Conservation (phyloP, 2,329 filamentous ascomycete species). For the Fusarium siculi region DNA sequence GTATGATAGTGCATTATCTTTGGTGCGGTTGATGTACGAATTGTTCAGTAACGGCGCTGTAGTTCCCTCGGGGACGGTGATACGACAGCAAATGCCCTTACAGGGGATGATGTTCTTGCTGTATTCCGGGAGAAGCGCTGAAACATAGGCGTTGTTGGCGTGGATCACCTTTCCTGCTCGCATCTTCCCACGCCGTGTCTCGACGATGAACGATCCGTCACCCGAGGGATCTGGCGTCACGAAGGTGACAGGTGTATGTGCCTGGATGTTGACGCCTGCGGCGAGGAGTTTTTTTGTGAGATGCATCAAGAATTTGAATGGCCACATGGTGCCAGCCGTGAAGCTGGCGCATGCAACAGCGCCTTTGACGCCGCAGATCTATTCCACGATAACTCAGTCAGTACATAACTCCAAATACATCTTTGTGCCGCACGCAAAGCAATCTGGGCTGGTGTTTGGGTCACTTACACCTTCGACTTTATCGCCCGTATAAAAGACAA, state of each 20-base stretch:
- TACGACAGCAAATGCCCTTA: slow-evolving; percentile 55
- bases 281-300: slow-evolving; percentile 43
- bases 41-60: not conserved
- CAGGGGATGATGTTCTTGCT: slow-evolving; percentile 70
- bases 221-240: not conserved
- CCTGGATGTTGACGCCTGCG: not conserved
- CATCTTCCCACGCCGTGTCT: slow-evolving; percentile 55
- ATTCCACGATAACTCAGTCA: not conserved
- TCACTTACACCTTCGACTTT: slow-evolving; percentile 1
- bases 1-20: not conserved
- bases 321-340: not conserved
- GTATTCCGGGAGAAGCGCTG: slow-evolving; percentile 68
- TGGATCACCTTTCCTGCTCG: slow-evolving; percentile 66
- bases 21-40: not conserved
- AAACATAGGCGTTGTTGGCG: slow-evolving; percentile 76
- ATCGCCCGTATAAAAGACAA: slow-evolving; percentile 2
- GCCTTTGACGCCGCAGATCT: slow-evolving; percentile 6
- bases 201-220: not conserved
- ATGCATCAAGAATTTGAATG: slow-evolving; percentile 45
- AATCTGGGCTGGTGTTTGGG: not conserved
- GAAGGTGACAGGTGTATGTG: not conserved
- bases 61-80: not conserved
- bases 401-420: no score
- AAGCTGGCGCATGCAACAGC: slow-evolving; percentile 11
- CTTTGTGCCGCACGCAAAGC: not conserved